Evolutionary conservation across 345 rosid species (phyloP).

Genomic region (Populus nigra): DNA sequence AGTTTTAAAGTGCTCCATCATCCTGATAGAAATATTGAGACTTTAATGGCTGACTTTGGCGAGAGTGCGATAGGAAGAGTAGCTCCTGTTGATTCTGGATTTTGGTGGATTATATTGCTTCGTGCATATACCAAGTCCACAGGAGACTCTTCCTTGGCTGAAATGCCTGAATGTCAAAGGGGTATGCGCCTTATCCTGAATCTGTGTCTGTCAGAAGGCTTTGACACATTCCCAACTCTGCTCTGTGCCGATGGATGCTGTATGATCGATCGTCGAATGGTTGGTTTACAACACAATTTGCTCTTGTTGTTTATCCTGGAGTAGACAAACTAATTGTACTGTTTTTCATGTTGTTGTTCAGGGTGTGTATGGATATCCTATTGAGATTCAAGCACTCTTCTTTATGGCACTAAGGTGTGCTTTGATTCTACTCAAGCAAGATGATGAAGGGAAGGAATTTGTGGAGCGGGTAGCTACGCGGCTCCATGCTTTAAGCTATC

Average conservation of each 20-base stretch:
- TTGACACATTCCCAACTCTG: conserved; percentile 22
- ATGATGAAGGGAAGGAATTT: conserved; percentile 19
- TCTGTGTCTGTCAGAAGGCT: conserved; percentile 19
- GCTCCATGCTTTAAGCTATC: conserved; percentile 23
- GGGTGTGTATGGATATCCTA: conserved; percentile 22
- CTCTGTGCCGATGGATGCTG: conserved; percentile 17
- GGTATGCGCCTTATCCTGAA: conserved; percentile 19
- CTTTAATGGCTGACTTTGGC: conserved; percentile 16
- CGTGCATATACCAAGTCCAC: conserved; percentile 23
- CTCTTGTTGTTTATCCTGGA: background rate
- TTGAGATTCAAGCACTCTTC: conserved; percentile 20
- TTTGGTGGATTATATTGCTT: conserved; percentile 26
- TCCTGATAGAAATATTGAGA: conserved; percentile 15
- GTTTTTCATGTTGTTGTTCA: background rate
- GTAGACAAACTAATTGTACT: background rate
- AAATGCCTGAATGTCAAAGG: conserved; percentile 15
- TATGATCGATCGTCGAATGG: conserved; percentile 22
- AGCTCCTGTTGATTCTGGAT: conserved; percentile 24
- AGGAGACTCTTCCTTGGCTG: conserved; percentile 19
- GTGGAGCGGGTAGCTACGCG: conserved; percentile 5
- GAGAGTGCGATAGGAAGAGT: conserved; percentile 23
- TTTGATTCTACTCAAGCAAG: conserved; percentile 15
- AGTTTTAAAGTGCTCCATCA: conserved; percentile 19
- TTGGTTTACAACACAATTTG: background rate
- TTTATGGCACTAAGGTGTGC: conserved; percentile 20